Percentiles rank a stretch among this genome's conserved stretches.
Conservation (phyloP, 176 grass and related monocot species). For the Puccinellia tenuiflora region DNA sequence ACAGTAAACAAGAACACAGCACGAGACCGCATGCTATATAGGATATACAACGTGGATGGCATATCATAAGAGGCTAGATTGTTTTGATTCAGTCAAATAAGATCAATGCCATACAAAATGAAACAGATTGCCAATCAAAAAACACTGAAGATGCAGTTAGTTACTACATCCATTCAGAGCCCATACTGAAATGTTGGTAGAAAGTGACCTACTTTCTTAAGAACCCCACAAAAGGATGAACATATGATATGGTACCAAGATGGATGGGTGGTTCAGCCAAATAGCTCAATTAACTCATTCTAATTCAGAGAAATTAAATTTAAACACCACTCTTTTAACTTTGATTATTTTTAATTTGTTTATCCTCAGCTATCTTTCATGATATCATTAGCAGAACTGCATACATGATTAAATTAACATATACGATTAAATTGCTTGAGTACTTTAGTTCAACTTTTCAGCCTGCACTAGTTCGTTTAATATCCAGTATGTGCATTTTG, state of each 20-base stretch:
- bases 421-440: background rate
- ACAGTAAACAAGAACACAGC: constrained; percentile 5
- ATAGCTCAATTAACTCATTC: background rate
- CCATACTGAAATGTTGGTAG: background rate
- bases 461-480: background rate
- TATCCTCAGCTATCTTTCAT: background rate
- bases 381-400: background rate
- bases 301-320: background rate
- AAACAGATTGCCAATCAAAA: background rate
- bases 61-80: background rate
- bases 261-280: background rate
- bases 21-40: background rate
- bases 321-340: background rate
- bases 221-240: background rate
- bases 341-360: background rate
- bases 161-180: background rate
- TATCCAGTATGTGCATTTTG: background rate
- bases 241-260: background rate
- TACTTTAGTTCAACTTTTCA: background rate
- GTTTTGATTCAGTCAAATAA: background rate
- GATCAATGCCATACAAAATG: background rate
- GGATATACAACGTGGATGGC: background rate
- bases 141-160: background rate
- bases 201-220: background rate
- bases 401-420: background rate